A percentile compares a stretch with the other conserved stretches of the same genome.
phyloP scores from a whole-genome alignment of 2,329 filamentous ascomycete genomes.

The Diaporthe sp. region DNA sequence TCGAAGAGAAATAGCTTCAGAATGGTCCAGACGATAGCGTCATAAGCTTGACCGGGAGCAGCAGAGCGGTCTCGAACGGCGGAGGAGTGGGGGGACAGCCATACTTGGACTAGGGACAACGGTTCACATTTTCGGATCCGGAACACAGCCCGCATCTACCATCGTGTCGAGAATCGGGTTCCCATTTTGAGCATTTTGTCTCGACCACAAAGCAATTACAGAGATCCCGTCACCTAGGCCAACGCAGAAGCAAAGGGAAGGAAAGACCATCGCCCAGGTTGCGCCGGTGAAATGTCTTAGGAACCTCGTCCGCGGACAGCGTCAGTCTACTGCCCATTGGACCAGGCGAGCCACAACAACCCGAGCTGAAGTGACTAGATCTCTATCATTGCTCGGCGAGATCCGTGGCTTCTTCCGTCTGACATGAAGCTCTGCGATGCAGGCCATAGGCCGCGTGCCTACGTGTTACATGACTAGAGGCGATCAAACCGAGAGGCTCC shows the following conservation, averaged over 20 bases:
- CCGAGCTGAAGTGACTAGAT: not conserved
- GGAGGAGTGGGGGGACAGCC: not conserved
- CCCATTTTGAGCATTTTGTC: not conserved
- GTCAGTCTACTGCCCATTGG: not conserved
- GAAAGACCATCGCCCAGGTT: not conserved
- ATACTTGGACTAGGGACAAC: not conserved
- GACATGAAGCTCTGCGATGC: not conserved
- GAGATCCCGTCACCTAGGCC: not conserved
- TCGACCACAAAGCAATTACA: not conserved
- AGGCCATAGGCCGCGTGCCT: not conserved
- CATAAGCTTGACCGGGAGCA: not conserved
- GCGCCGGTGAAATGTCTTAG: not conserved
- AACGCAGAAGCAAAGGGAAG: not conserved
- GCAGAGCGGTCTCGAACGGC: not conserved
- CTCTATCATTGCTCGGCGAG: not conserved
- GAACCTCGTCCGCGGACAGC: not conserved
- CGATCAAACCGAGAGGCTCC: not conserved
- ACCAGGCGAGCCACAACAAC: not conserved
- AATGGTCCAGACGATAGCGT: not conserved
- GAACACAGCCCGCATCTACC: not conserved
- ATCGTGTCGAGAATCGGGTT: not conserved
- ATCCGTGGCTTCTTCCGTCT: slow-evolving; percentile 3
- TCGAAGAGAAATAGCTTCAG: not conserved
- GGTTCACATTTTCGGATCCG: not conserved
- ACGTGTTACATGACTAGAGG: not conserved